These are phyloP conservation scores for Huntiella abstrusa DNA, from an alignment of 2,329 filamentous ascomycete species.

Conservation along the genomic window DNA sequence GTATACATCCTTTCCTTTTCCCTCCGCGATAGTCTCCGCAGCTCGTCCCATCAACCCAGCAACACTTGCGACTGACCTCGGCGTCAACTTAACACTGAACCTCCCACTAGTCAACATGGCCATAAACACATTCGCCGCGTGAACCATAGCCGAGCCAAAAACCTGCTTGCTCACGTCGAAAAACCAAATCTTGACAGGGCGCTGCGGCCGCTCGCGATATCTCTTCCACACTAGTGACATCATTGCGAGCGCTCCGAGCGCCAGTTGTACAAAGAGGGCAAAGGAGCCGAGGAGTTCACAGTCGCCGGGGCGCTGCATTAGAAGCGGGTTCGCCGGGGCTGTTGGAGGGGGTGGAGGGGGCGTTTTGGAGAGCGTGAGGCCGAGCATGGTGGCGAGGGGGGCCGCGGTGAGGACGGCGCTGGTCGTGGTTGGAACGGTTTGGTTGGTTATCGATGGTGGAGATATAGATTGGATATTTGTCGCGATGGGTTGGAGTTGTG, in stretches of 20 bases:
- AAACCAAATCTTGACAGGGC: constrained; percentile 90
- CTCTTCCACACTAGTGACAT: constrained; percentile 82
- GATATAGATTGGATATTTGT: background rate
- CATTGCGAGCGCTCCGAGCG: constrained; percentile 66
- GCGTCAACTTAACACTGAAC: constrained; percentile 46
- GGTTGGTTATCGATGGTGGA: background rate
- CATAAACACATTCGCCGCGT: constrained; percentile 87
- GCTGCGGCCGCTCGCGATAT: constrained; percentile 77
- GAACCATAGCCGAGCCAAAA: constrained; percentile 76
- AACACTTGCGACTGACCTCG: constrained; percentile 22
- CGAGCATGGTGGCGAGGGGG: constrained; percentile 12
- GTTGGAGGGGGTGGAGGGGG: constrained; percentile 15
- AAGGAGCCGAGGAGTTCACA: constrained; percentile 81
- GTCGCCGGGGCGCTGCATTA: constrained; percentile 34
- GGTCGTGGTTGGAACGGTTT: constrained; percentile 9
- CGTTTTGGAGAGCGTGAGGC: constrained; percentile 16
- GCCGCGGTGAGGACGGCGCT: background rate
- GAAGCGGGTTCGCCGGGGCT: constrained; percentile 14
- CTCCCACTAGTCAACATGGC: constrained; percentile 84
- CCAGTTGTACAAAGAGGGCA: constrained; percentile 73
- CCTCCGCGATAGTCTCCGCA: constrained; percentile 16
- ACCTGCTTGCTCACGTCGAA: constrained; percentile 98
- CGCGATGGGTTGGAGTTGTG: too few species aligned
- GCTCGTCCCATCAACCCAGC: constrained; percentile 20
- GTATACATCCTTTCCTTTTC: constrained; percentile 31